A percentile compares a stretch with the other conserved stretches of the same genome.
phyloP scores from a whole-genome alignment of 1,139 yeast species.

The Sugiyamaella grinbergsii region DNA sequence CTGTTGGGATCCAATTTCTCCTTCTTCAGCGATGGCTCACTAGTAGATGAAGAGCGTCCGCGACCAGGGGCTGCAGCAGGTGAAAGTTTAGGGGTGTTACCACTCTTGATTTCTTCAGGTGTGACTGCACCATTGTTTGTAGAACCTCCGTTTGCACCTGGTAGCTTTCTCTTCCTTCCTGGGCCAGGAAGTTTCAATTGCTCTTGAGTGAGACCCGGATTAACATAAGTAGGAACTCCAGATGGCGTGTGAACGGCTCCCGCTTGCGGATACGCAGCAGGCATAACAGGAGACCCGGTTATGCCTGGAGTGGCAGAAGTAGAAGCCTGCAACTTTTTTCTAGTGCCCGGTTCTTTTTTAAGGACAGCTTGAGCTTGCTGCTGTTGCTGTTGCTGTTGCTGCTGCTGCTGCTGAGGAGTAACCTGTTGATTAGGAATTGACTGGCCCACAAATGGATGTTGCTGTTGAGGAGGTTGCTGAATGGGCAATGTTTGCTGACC shows the following conservation, averaged over 20 bases:
- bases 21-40: slow-evolving; percentile 33
- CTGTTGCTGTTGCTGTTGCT: slow-evolving; percentile 14
- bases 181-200: slow-evolving; percentile 38
- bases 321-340: slow-evolving; percentile 2
- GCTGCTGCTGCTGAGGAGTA: slow-evolving; percentile 13
- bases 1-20: slow-evolving; percentile 32
- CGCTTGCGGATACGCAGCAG: slow-evolving; percentile 31
- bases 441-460: slow-evolving; percentile 18
- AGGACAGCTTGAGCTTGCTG: slow-evolving; percentile 6
- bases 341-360: slow-evolving; percentile 14
- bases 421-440: slow-evolving; percentile 8
- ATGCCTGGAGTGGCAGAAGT: slow-evolving; percentile 1
- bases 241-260: slow-evolving; percentile 31
- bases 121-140: slow-evolving; percentile 29
- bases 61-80: slow-evolving; percentile 18
- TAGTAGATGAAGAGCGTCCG: slow-evolving; percentile 12
- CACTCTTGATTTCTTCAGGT: slow-evolving; percentile 29
- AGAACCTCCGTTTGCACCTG: slow-evolving; percentile 23
- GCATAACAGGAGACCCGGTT: slow-evolving; percentile 34
- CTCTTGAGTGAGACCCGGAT: slow-evolving; percentile 36
- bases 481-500: background rate
- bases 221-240: slow-evolving; percentile 36
- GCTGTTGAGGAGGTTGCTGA: slow-evolving; percentile 22
- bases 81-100: slow-evolving; percentile 19
- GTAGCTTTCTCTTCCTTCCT: slow-evolving; percentile 34